These are phyloP conservation scores for Candida xiaguanensis DNA, from an alignment of 805 yeast species.

Conservation along the genomic window DNA sequence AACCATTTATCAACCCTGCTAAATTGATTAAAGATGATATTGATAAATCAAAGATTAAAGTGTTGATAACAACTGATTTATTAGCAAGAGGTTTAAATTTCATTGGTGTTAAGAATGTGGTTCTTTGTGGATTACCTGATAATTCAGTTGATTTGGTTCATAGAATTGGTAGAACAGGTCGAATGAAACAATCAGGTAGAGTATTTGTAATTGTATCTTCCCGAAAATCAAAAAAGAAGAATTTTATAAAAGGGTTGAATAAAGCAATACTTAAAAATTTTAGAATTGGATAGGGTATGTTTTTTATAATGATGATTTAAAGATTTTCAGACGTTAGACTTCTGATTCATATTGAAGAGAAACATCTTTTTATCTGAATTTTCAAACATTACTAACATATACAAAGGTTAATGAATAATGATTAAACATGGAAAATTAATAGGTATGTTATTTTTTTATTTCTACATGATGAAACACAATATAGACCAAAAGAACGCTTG, in stretches of 20 bases:
- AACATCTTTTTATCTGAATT: slow-evolving; percentile 1
- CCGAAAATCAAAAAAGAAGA: slow-evolving; percentile 48
- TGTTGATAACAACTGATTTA: slow-evolving; percentile 83
- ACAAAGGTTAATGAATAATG: neutral
- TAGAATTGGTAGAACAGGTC: slow-evolving; percentile 90
- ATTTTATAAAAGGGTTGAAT: slow-evolving; percentile 82
- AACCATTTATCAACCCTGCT: slow-evolving; percentile 64
- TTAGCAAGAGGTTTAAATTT: slow-evolving; percentile 90
- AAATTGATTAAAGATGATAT: slow-evolving; percentile 31
- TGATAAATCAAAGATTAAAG: slow-evolving; percentile 45
- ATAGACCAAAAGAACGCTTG: slow-evolving; percentile 10
- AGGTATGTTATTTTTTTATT: neutral
- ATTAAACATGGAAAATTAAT: too few relatives aligned
- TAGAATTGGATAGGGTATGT: slow-evolving; percentile 25
- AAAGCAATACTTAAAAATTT: slow-evolving; percentile 54
- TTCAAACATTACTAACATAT: neutral
- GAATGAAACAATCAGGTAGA: slow-evolving; percentile 86
- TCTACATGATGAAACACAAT: slow-evolving; percentile 6
- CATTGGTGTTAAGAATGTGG: slow-evolving; percentile 72
- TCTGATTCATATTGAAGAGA: slow-evolving; percentile 33
- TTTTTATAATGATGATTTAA: slow-evolving; percentile 27
- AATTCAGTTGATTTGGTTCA: slow-evolving; percentile 85
- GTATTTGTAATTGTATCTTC: slow-evolving; percentile 77
- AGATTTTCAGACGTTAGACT: slow-evolving; percentile 41
- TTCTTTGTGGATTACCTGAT: slow-evolving; percentile 81